Conservation (phyloP, 768 basidiomycete species). For the Suillus brevipes region DNA sequence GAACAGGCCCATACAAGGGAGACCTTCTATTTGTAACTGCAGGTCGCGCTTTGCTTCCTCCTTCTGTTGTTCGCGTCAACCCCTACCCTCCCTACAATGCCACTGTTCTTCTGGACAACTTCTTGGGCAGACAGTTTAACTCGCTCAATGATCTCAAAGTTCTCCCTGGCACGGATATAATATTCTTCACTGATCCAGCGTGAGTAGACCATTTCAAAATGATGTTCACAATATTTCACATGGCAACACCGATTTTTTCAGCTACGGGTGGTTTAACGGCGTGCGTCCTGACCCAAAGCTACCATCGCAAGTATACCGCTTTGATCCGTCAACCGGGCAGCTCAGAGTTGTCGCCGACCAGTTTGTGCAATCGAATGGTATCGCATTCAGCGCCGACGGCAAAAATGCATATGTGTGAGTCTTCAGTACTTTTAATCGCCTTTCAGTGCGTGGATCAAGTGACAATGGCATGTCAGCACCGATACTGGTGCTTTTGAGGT, state of each 20-base stretch:
- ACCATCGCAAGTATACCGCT: conserved; percentile 48
- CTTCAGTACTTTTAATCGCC: too few species aligned
- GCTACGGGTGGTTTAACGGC: conserved; percentile 36
- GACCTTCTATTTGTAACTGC: conserved; percentile 63
- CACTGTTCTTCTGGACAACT: conserved; percentile 76
- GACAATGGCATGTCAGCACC: conserved; percentile 13
- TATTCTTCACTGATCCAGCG: conserved; percentile 77
- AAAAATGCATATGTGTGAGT: conserved; percentile 30
- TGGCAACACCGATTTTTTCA: neutral
- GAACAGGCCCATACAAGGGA: conserved; percentile 64
- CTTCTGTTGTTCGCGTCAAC: conserved; percentile 65
- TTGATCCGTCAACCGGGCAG: conserved; percentile 40
- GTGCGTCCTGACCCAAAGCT: conserved; percentile 42
- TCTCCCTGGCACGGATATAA: conserved; percentile 59
- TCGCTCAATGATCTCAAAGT: conserved; percentile 79
- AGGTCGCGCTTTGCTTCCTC: conserved; percentile 61
- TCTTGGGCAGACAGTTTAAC: conserved; percentile 78
- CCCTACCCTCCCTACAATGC: conserved; percentile 62
- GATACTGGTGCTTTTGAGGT: conserved; percentile 23
- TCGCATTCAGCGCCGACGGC: conserved; percentile 36
- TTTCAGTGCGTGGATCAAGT: too few species aligned
- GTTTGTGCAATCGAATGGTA: conserved; percentile 39
- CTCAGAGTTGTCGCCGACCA: conserved; percentile 45
- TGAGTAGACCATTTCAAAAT: conserved; percentile 22
- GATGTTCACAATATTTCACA: too few species aligned